Base-by-base conservation (phyloP, 345 rosid genomes). In the Linum lewisii region DNA sequence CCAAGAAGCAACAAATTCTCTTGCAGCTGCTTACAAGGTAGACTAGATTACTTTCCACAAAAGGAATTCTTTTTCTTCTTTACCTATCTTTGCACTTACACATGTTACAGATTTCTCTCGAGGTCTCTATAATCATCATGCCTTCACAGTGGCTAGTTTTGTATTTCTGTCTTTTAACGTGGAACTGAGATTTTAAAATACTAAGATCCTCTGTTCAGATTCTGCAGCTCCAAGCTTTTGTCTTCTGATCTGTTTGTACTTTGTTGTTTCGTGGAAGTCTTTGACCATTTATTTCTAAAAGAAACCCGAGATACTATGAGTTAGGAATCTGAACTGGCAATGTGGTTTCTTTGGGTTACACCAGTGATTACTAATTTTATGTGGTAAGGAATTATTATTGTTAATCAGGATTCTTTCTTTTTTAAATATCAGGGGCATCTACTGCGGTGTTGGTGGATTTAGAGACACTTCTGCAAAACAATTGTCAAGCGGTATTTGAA, bases 11-110 rank as follows among this genome's bases (percentile, higher is more conserved):
- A 73, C 90, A 36, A 72, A 70, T 73, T 79, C 93, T 51, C 87
- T 92, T 74, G 88, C 87, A 69, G 71, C 76, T 76, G 98, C 95
- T 3, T 92, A 88, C 77, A 86, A 78, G 95, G 98, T 92, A 58
- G 21, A 64, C 47, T 60, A 21, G 15, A 58, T 63, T 64, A 47
- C 55, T 61, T 55, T 57, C 20, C 32, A 34, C 21, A 4, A 42
- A 15, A 51, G 19, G 32, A 16, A 25, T 13, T 4, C 8, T 11
- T 24, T 26, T 7, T 60, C 53, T 54, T 45, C 45, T 6, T 54
- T 20, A 2, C 25, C 14, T 6, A 8, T 54, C 25, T 54, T 54
- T 54, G 9, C 18, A 20, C 57, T 54, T 54, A 9, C 10, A 22
- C 4, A 2, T 54, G 57, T 22, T 24, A 6, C 6, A 2, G 4